Evolutionary conservation across 306 rosid species (phyloP), one percentile per base, ranked within the genome.

Genomic region (Dalbergia cochinchinensis): DNA sequence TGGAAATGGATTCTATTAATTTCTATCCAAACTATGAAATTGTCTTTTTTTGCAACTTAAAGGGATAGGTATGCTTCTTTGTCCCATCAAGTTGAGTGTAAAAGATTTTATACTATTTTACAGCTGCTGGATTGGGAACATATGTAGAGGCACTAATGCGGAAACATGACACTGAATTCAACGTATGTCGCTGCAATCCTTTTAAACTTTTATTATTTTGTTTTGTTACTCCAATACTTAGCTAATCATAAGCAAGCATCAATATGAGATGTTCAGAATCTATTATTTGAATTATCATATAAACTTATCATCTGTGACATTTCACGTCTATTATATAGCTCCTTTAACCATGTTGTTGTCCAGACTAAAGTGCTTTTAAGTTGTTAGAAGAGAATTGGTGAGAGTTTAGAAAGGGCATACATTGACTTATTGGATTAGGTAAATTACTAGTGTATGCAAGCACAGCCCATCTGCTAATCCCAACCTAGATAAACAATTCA

Each of bases 61-160:
- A 42, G 47, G 65, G 34, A 57, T 41, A 51, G 67, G 45, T 14
- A 15, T 79, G 57, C 60, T 68, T 48, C 58, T 33, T 54, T 51
- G 22, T n/a, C 44, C 41, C 41, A 48, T 73, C 50, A 22, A 71
- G 62, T 44, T 26, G 26, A 71, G 20, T 51, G 61, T 31, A 31
- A 66, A 48, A 18, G 63, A 71, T 84, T 71, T 76, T 33, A 15
- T 79, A 54, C 84, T 81, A 18, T 45, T 80, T 53, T 83, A 57
- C 98, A 94, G 98, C 98, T 87, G 92, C 95, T 87, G 98, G 98
- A 74, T 82, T 94, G 90, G 98, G 98, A 82, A 91, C 88, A 84
- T 91, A 94, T 79, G 97, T 94, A 26, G 98, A 94, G 87, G 97
- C 97, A 57, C 98, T 94, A 77, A 92, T 87, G 76, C 92, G 98